A percentile compares a stretch with the other conserved stretches of the same genome.
These are phyloP conservation scores for Backusella westeae DNA, from an alignment of 192 early-diverging fungal species.

Conservation along the genomic window DNA sequence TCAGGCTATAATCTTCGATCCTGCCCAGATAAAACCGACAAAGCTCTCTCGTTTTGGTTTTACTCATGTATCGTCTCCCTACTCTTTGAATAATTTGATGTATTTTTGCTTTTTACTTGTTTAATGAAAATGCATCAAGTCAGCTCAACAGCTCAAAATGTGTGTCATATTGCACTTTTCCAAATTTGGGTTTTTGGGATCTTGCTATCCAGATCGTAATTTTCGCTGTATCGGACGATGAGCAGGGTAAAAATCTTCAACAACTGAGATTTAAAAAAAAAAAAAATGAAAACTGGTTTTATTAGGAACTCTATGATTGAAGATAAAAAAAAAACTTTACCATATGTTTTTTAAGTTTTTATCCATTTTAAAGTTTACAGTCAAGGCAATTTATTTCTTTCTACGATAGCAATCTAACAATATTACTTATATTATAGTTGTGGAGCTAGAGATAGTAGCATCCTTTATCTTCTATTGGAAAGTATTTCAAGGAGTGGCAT, in stretches of 20 bases:
- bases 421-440: neutral
- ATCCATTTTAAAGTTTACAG: too few relatives aligned
- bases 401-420: too few relatives aligned
- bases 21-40: neutral
- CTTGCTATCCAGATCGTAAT: neutral
- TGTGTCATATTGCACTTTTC: neutral
- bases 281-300: neutral
- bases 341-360: neutral
- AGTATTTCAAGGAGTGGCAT: neutral
- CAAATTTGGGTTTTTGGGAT: neutral
- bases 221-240: constrained; percentile 4
- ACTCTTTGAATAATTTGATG: neutral
- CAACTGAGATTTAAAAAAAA: neutral
- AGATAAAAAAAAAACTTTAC: too few relatives aligned
- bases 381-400: too few relatives aligned
- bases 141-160: neutral
- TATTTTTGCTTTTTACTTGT: neutral
- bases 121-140: neutral
- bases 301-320: neutral
- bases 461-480: neutral
- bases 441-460: neutral
- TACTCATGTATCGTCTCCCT: neutral
- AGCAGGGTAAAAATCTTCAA: neutral
- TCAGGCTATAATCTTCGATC: neutral
- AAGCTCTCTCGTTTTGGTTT: neutral